These are phyloP conservation scores for Kwoniella sp. DNA, from an alignment of 768 basidiomycete genomes.

Conservation along the genomic window DNA sequence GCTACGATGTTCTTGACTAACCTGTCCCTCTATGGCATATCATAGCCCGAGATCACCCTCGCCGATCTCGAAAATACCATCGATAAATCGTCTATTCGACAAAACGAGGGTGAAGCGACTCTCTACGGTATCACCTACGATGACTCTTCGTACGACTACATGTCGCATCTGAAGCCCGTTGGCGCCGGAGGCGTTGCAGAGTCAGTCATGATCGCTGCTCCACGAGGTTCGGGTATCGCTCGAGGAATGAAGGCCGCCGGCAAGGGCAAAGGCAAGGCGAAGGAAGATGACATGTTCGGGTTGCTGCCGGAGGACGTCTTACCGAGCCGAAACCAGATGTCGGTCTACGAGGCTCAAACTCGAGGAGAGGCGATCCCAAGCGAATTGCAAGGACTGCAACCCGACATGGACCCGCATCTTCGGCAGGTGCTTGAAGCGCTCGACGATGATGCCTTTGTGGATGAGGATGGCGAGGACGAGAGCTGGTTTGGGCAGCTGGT, in stretches of 20 bases:
- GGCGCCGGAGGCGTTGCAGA: slow-evolving; percentile 69
- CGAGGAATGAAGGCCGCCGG: slow-evolving; percentile 47
- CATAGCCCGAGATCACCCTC: slow-evolving; percentile 62
- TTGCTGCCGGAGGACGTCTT: slow-evolving; percentile 32
- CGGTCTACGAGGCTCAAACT: slow-evolving; percentile 51
- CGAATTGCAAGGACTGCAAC: slow-evolving; percentile 82
- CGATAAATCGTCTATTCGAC: slow-evolving; percentile 53
- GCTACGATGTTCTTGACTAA: background rate
- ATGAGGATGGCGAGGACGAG: slow-evolving; percentile 48
- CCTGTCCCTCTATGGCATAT: background rate
- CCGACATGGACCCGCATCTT: slow-evolving; percentile 93
- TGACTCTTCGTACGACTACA: slow-evolving; percentile 95
- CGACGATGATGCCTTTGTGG: slow-evolving; percentile 89
- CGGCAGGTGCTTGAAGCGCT: slow-evolving; percentile 88
- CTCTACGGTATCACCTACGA: slow-evolving; percentile 89
- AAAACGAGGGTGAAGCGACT: slow-evolving; percentile 78
- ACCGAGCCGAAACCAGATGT: slow-evolving; percentile 66
- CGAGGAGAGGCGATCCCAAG: slow-evolving; percentile 72
- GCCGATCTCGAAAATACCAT: slow-evolving; percentile 65
- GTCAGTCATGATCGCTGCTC: slow-evolving; percentile 33
- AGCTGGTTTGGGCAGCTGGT: slow-evolving; percentile 41
- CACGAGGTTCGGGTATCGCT: slow-evolving; percentile 33
- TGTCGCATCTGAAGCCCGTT: slow-evolving; percentile 84
- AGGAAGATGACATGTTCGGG: slow-evolving; percentile 47
- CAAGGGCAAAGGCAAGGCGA: slow-evolving; percentile 51